Conservation (phyloP, 202 grass and related monocot species). For the Zizania palustris region DNA sequence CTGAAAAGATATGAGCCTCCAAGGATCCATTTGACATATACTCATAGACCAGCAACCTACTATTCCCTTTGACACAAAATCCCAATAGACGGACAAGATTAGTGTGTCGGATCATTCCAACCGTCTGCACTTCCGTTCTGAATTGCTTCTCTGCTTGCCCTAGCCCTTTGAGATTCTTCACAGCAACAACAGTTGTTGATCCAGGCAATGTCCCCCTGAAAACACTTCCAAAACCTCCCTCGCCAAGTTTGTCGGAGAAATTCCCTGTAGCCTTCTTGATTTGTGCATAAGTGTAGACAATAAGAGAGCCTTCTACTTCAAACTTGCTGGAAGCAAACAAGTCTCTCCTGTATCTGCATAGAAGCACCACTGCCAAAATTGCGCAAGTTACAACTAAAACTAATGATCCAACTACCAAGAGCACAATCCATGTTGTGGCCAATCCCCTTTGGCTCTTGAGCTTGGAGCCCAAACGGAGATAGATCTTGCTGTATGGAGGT, state of each 20-base stretch:
- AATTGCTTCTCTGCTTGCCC: conserved; percentile 66
- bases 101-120: conserved; percentile 58
- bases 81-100: conserved; percentile 69
- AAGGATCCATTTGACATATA: conserved; percentile 66
- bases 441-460: conserved; percentile 26
- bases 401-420: conserved; percentile 33
- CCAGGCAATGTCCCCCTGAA: conserved; percentile 59
- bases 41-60: conserved; percentile 61
- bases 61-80: conserved; percentile 47
- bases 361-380: conserved; percentile 13
- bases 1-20: conserved; percentile 53
- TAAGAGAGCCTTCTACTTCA: conserved; percentile 43
- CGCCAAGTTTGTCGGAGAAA: conserved; percentile 65
- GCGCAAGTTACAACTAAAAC: conserved; percentile 19
- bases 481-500: conserved; percentile 44
- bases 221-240: conserved; percentile 71
- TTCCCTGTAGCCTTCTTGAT: conserved; percentile 54
- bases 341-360: conserved; percentile 44
- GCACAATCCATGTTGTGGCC: conserved; percentile 8
- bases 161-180: conserved; percentile 54
- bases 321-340: conserved; percentile 23
- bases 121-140: conserved; percentile 66
- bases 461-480: conserved; percentile 47
- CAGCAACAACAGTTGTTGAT: conserved; percentile 47
- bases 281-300: conserved; percentile 55